Conservation (phyloP, 2,329 filamentous ascomycete species). For the Cryphonectria carpinicola region DNA sequence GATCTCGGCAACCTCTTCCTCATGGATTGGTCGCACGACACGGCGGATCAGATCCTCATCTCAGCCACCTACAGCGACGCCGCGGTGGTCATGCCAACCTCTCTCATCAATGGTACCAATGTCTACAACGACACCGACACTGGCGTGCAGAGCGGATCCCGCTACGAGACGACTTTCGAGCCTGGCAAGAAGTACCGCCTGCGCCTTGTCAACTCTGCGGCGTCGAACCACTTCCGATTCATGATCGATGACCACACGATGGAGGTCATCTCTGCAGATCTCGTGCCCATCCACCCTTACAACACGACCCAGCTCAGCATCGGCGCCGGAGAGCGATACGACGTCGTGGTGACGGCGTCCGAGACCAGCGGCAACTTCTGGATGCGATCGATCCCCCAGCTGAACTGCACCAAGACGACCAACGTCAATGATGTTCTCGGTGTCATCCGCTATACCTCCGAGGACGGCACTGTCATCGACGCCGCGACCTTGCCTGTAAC, state of each 20-base stretch:
- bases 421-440: conserved; percentile 12
- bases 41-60: not conserved
- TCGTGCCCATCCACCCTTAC: conserved; percentile 18
- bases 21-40: conserved; percentile 5
- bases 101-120: conserved; percentile 21
- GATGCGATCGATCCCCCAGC: conserved; percentile 17
- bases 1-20: conserved; percentile 21
- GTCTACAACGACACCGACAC: conserved; percentile 10
- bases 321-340: conserved; percentile 17
- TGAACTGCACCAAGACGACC: conserved; percentile 9
- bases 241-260: conserved; percentile 21
- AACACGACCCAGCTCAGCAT: conserved; percentile 16
- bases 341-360: conserved; percentile 16
- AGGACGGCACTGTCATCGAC: conserved; percentile 5
- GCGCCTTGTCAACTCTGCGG: conserved; percentile 16
- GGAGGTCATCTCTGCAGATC: conserved; percentile 20
- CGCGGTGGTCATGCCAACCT: conserved; percentile 12
- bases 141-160: not conserved
- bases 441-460: conserved; percentile 9
- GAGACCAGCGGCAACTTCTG: conserved; percentile 5
- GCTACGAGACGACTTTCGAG: conserved; percentile 15
- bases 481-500: not conserved
- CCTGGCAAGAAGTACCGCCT: conserved; percentile 16
- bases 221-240: conserved; percentile 8
- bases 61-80: not conserved